Percentiles rank a stretch among this genome's conserved stretches.
These are phyloP conservation scores for Moricandia arvensis DNA, from an alignment of 345 rosid species.

Conservation along the genomic window DNA sequence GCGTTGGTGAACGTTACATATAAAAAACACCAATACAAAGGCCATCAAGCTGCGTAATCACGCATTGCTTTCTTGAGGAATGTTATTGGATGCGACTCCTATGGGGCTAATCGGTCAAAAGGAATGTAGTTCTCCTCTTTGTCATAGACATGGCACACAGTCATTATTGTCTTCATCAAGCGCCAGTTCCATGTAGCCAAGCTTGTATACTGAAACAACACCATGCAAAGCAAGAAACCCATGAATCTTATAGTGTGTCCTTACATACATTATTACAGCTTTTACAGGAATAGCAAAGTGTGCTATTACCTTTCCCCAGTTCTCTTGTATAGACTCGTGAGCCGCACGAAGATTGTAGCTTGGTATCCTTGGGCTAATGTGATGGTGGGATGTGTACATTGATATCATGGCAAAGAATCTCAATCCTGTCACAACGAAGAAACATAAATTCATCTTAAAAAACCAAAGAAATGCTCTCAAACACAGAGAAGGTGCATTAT, in stretches of 20 bases:
- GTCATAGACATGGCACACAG: constrained; percentile 76
- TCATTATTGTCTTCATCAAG: constrained; percentile 90
- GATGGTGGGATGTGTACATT: constrained; percentile 91
- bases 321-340: constrained; percentile 71
- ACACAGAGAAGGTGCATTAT: no score
- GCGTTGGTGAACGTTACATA: neutral
- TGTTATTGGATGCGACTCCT: constrained; percentile 63
- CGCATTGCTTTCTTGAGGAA: constrained; percentile 82
- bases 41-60: constrained; percentile 46
- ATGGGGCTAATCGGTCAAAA: constrained; percentile 66
- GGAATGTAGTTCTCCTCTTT: constrained; percentile 64
- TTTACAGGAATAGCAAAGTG: no score
- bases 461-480: no score
- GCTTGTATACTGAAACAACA: constrained; percentile 73
- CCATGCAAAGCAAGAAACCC: no score
- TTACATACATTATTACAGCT: no score
- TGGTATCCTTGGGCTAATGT: constrained; percentile 76
- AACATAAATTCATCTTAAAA: no score
- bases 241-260: no score
- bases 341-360: constrained; percentile 81
- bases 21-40: constrained; percentile 2
- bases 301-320: constrained; percentile 87
- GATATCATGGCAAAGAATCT: constrained; percentile 84
- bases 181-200: constrained; percentile 93
- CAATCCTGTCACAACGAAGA: constrained; percentile 63